Evolutionary conservation across 495 filamentous ascomycete genomes (phyloP).

Genomic region (Trichoderma asperelloides): DNA sequence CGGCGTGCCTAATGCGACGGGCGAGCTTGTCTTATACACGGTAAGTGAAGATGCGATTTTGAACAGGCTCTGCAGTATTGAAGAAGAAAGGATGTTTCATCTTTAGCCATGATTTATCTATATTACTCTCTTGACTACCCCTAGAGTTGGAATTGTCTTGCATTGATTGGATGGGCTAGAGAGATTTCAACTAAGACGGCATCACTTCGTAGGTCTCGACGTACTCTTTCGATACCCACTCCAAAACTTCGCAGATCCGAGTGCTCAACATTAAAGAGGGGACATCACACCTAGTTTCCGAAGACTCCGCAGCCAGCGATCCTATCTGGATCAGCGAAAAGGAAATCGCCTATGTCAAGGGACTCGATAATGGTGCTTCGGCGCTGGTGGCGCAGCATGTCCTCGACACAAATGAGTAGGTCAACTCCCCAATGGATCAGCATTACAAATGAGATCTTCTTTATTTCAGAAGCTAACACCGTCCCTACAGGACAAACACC

Average conservation of each 20-base stretch:
- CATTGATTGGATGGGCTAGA: neutral
- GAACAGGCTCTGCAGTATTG: neutral
- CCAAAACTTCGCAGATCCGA: conserved; percentile 63
- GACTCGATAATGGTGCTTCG: conserved; percentile 58
- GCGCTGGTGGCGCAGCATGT: conserved; percentile 51
- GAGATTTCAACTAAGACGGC: neutral
- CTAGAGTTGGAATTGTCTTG: neutral
- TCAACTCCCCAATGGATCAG: neutral
- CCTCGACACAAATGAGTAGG: conserved; percentile 14
- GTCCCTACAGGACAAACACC: conserved; percentile 43
- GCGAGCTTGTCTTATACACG: conserved; percentile 61
- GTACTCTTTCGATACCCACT: conserved; percentile 78
- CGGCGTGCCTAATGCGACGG: conserved; percentile 64
- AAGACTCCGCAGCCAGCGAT: conserved; percentile 53
- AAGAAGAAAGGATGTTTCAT: neutral
- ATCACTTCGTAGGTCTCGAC: conserved; percentile 37
- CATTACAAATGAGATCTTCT: neutral
- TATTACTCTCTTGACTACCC: too few relatives aligned
- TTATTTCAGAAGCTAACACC: neutral
- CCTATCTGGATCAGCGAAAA: conserved; percentile 68
- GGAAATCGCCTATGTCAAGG: conserved; percentile 59
- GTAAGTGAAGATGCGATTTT: conserved; percentile 19
- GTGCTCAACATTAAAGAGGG: conserved; percentile 64
- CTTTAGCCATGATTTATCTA: too few relatives aligned
- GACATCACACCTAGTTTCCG: conserved; percentile 55